Percentiles rank a stretch among this genome's conserved stretches.
phyloP scores from a whole-genome alignment of 1,284 basidiomycete species.

The Hymenochaete sp. region DNA sequence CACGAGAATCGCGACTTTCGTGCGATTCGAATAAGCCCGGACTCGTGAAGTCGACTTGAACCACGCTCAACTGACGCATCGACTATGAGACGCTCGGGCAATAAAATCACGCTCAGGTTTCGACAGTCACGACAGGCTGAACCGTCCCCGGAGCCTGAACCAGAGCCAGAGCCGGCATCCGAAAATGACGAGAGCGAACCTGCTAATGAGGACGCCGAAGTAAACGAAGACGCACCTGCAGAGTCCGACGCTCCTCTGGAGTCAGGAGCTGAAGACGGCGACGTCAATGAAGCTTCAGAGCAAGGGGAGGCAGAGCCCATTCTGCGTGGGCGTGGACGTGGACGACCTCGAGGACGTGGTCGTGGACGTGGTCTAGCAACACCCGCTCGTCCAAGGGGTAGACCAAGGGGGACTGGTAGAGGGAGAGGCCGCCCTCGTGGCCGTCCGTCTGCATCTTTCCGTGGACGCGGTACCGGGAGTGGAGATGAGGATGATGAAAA shows the following conservation, averaged over 20 bases:
- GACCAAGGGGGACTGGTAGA: conserved; percentile 16
- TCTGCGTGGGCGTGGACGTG: conserved; percentile 21
- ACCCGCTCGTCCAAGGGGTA: conserved; percentile 14
- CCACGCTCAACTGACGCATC: too few relatives aligned
- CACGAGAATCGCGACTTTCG: neutral
- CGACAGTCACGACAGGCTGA: conserved; percentile 28
- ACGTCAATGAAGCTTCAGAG: conserved; percentile 27
- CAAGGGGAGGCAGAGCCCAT: conserved; percentile 32
- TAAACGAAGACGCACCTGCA: conserved; percentile 12
- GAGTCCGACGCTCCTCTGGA: conserved; percentile 18
- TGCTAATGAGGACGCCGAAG: conserved; percentile 17
- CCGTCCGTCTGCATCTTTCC: conserved; percentile 30
- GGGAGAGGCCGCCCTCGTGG: conserved; percentile 34
- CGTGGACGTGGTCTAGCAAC: conserved; percentile 6
- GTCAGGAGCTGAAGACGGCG: conserved; percentile 16
- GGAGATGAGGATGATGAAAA: conserved; percentile 38
- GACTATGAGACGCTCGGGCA: conserved; percentile 19
- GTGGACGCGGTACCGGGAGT: conserved; percentile 37
- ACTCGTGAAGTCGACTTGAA: too few relatives aligned
- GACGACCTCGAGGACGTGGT: conserved; percentile 34
- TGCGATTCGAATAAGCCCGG: neutral
- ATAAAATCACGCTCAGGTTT: conserved; percentile 48
- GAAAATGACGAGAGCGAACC: conserved; percentile 18
- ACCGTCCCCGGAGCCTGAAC: conserved; percentile 20
- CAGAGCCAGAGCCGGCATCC: conserved; percentile 5